Evolutionary conservation across 495 filamentous ascomycete genomes (phyloP).

Genomic region (Oleoguttula mirabilis): DNA sequence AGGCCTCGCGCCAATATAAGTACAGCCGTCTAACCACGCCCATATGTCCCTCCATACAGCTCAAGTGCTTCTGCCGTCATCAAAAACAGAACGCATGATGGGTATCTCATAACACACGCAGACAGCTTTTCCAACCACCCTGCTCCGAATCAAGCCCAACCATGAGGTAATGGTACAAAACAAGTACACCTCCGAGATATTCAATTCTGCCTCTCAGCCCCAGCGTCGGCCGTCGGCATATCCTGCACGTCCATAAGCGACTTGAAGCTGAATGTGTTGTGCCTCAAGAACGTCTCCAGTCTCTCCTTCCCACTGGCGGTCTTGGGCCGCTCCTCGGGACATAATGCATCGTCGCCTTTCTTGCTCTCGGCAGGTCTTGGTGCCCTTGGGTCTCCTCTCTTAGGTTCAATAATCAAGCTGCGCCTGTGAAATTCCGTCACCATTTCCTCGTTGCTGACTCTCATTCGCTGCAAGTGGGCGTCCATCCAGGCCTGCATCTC

Average conservation of each 20-base stretch:
- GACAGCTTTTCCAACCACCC: too few species aligned
- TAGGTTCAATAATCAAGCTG: constrained; percentile 74
- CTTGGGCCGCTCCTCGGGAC: constrained; percentile 7
- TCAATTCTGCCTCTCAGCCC: neutral
- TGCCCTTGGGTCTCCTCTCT: constrained; percentile 32
- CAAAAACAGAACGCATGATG: constrained; percentile 2
- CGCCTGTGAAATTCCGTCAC: constrained; percentile 74
- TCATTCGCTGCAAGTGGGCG: constrained; percentile 67
- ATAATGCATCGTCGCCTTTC: neutral
- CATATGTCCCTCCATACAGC: too few species aligned
- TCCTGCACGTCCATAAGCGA: neutral
- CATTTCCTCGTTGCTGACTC: constrained; percentile 63
- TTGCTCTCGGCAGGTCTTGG: neutral
- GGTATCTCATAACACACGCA: too few species aligned
- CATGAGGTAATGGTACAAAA: too few species aligned
- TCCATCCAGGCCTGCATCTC: constrained; percentile 94
- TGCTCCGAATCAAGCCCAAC: too few species aligned
- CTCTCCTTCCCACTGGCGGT: constrained; percentile 9
- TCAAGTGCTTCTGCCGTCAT: too few species aligned
- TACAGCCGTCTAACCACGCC: too few species aligned
- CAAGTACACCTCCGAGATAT: neutral
- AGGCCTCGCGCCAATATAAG: too few species aligned
- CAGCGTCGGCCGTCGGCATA: neutral
- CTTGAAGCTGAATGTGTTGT: constrained; percentile 3
- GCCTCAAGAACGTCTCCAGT: constrained; percentile 12